Evolutionary conservation across 2,329 filamentous ascomycete species (phyloP), one percentile per base, ranked within the genome.

Genomic region (Ophiocordyceps camponoti-leonardi): DNA sequence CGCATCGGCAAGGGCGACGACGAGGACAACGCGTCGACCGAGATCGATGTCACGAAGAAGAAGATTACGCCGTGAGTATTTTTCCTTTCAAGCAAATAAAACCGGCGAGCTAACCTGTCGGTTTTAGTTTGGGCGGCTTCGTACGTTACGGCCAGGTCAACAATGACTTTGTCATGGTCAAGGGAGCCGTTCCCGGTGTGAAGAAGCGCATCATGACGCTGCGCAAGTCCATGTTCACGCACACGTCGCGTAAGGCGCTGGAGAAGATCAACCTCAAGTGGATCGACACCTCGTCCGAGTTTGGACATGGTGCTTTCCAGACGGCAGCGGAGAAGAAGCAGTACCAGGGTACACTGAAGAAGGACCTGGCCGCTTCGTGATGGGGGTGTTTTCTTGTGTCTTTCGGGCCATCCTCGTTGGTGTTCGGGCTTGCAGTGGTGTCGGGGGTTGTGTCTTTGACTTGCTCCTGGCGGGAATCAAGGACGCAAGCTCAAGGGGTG

Each of bases 191-290:
- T 59, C 92, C 92, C 53, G 92, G 92, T 82, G 81, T 87, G 66
- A 96, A 96, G 88, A 98, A 98, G 88, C 82, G 92, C 67, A 81
- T 98, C 67, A 85, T 96, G 76, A 98, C 92, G 58, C 84, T 98
- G 61, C 85, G 92, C 71, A 98, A 96, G 79, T 93, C 90, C 58
- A 92, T 98, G 79, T 96, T 92, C 80, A 77, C 75, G 52, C 92
- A 98, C 79, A 96, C 88, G 60, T 94, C 84, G 65, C 79, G 92
- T 67, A 87, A 83, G 69, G 86, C 92, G 47, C 78, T 94, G 64
- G 92, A 98, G 83, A 96, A 98, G 86, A 85, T 96, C 68, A 86
- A 90, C 65, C 85, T 98, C 76, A 98, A 98, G 76, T 98, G 92
- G 92, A 98, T 98, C 83, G 92, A 98, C 65, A 98, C 92, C 61